Conservation (phyloP, 176 grass and related monocot species). For the Zizania latifolia region DNA sequence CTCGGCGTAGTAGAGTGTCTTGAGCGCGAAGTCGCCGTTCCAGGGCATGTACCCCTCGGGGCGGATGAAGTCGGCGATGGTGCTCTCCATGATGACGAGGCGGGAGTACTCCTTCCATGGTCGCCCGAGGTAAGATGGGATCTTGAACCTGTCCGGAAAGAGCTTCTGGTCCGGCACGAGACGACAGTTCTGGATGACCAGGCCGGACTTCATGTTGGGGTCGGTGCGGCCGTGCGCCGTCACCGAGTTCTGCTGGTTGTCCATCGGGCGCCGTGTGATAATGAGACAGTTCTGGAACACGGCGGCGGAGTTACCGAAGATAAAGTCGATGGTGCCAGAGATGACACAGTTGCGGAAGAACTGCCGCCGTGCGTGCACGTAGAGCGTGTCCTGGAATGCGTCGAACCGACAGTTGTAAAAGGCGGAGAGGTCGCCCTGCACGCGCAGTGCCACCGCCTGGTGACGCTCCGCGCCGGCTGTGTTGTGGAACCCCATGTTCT, state of each 20-base stretch:
- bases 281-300: slow-evolving; percentile 81
- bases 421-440: slow-evolving; percentile 48
- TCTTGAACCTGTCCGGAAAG: slow-evolving; percentile 44
- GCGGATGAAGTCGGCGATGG: slow-evolving; percentile 49
- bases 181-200: slow-evolving; percentile 84
- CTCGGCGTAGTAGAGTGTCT: slow-evolving; percentile 79
- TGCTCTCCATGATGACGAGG: slow-evolving; percentile 62
- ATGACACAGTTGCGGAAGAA: slow-evolving; percentile 89
- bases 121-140: slow-evolving; percentile 64
- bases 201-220: slow-evolving; percentile 66
- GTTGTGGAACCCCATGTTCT: slow-evolving; percentile 94
- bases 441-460: slow-evolving; percentile 73
- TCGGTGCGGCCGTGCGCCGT: slow-evolving; percentile 63
- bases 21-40: slow-evolving; percentile 43
- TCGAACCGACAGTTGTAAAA: slow-evolving; percentile 77
- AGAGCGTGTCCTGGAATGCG: slow-evolving; percentile 82
- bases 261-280: slow-evolving; percentile 56
- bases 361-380: slow-evolving; percentile 47
- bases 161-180: slow-evolving; percentile 58
- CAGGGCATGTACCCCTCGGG: slow-evolving; percentile 65
- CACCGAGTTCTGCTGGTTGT: slow-evolving; percentile 71
- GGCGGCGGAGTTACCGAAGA: slow-evolving; percentile 75
- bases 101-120: slow-evolving; percentile 65
- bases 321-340: slow-evolving; percentile 86
- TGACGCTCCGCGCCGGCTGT: slow-evolving; percentile 64